Base-by-base conservation (phyloP, 108 stramenopile genomes). In the Cyclostephanos invisitatus region DNA sequence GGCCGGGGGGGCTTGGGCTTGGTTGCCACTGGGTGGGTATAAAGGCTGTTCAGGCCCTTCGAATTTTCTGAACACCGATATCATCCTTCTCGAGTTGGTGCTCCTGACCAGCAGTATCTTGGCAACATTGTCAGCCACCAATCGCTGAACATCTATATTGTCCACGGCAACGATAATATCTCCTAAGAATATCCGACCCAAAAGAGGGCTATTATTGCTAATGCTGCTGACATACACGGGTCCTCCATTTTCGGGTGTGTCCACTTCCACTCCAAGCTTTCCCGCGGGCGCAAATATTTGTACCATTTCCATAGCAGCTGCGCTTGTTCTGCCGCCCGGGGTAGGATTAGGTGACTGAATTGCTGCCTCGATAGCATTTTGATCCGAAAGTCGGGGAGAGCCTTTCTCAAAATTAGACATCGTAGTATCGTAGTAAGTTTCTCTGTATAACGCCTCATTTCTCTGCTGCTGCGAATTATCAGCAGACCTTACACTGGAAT, bases 111-210 rank as follows among this genome's bases (percentile, higher is more conserved):
- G 42, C 51, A 70, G 70, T 38, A 70, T 37, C 42, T 70, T 70
- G 3, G 27, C 20, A 28, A 70, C 59, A 48, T 70, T 59, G 9
- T 50, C 44, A 2, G 70, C 70, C 46, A 57, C 48, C 44, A 70
- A 25, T 28, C 14, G 25, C 46, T 62, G 70, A 28, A 70, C 70
- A 54, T 92, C 88, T n/a, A 80, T 68, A 53, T 84, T 76, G 55
- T 92, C 87, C 66, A 92, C 87, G 44, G 87, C 85, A 17, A 89
- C 63, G 54, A 92, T 87, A 14, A 78, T 67, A 60, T 92, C 91
- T n/a, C 88, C 91, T 5, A 78, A 58, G n/a, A 49, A 56, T 5
- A 92, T 22, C 47, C 67, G 62, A 24, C 84, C 87, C 53, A 74
- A 60, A 20, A 92, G 50, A 2, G 83, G 68, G 65, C 82, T 81